Conservation (phyloP, 345 rosid species). For the Lenwebbia sp. region DNA sequence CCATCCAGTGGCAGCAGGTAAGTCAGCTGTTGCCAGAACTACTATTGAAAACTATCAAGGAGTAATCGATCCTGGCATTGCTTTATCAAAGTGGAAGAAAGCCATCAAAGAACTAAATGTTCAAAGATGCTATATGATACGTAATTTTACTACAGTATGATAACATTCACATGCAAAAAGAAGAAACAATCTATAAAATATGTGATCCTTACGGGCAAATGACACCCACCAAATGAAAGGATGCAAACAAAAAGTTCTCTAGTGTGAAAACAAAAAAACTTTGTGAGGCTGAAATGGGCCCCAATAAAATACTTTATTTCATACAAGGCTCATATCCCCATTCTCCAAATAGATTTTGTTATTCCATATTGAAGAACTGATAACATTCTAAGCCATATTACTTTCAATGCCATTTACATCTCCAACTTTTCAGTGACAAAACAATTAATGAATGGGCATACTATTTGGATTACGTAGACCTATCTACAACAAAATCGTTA, state of each 20-base stretch:
- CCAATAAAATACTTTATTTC: background rate
- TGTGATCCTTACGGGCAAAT: background rate
- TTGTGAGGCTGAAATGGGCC: background rate
- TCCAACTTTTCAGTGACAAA: background rate
- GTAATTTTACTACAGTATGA: background rate
- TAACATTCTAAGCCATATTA: background rate
- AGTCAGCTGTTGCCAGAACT: background rate
- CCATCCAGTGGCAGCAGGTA: slow-evolving; percentile 4
- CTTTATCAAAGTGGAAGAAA: background rate
- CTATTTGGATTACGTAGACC: background rate
- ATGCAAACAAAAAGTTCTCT: background rate
- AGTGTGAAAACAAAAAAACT: background rate
- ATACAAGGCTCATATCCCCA: background rate
- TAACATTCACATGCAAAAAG: background rate
- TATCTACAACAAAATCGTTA: background rate
- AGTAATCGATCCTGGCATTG: background rate
- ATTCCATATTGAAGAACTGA: background rate
- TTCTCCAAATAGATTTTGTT: background rate
- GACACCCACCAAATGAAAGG: background rate
- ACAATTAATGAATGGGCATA: background rate
- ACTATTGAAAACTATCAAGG: background rate
- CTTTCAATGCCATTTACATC: background rate
- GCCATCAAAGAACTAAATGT: background rate
- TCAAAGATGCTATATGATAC: background rate
- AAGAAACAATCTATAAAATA: background rate